These are phyloP conservation scores for Fomitopsis betulina DNA, from an alignment of 1,284 basidiomycete genomes.

Conservation along the genomic window DNA sequence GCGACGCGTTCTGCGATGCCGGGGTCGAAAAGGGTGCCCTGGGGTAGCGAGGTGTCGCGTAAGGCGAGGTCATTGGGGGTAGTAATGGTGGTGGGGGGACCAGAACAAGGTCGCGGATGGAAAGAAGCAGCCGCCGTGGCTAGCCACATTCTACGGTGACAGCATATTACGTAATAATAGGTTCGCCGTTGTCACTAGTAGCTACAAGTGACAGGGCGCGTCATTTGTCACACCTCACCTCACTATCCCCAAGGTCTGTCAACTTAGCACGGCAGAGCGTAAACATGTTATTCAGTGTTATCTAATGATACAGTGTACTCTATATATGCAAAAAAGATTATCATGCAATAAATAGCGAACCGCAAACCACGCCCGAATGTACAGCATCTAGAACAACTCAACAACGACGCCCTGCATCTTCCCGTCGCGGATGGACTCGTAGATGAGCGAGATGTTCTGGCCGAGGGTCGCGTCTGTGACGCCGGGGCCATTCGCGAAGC, in stretches of 20 bases:
- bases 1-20: constrained; percentile 9
- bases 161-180: neutral
- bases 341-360: neutral
- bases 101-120: neutral
- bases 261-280: too few species aligned
- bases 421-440: constrained; percentile 73
- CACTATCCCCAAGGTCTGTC: too few species aligned
- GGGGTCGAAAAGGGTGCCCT: constrained; percentile 18
- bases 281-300: neutral
- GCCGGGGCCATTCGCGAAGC: constrained; percentile 53
- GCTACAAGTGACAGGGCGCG: neutral
- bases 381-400: constrained; percentile 35
- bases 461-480: constrained; percentile 60
- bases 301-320: neutral
- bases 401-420: constrained; percentile 59
- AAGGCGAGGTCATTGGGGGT: neutral
- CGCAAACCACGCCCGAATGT: constrained; percentile 31
- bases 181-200: too few species aligned
- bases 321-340: neutral
- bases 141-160: neutral
- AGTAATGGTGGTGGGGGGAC: neutral
- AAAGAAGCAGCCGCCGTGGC: neutral
- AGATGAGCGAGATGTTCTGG: constrained; percentile 61
- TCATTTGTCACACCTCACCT: neutral
- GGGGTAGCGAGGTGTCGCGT: constrained; percentile 2